Conservation (phyloP, 2,329 filamentous ascomycete species). For the Moelleriella libera region DNA sequence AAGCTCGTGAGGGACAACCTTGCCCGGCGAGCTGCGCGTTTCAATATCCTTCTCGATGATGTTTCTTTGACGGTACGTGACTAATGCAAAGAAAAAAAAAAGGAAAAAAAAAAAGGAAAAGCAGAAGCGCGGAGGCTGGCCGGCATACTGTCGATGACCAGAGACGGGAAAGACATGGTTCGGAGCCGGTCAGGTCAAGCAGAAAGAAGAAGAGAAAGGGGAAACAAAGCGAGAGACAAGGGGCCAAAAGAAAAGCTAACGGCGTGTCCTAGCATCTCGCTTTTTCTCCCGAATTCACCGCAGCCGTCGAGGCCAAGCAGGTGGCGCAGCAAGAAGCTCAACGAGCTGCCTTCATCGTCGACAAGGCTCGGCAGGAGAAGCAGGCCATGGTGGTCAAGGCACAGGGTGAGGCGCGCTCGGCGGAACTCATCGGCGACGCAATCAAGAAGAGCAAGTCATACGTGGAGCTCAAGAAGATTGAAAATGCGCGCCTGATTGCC, state of each 20-base stretch:
- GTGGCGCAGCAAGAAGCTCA: constrained; percentile 86
- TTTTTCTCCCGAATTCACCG: constrained; percentile 62
- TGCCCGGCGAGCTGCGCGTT: constrained; percentile 76
- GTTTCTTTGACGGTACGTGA: constrained; percentile 77
- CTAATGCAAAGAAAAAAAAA: no score
- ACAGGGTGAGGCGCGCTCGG: constrained; percentile 96
- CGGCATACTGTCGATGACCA: no score
- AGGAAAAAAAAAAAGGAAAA: no score
- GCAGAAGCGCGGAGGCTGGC: no score
- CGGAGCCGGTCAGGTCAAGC: no score
- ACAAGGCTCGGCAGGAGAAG: constrained; percentile 98
- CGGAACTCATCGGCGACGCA: constrained; percentile 93
- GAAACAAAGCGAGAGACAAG: no score
- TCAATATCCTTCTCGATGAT: constrained; percentile 96
- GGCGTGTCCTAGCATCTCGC: constrained; percentile 42
- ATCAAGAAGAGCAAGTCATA: constrained; percentile 99
- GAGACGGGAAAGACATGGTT: no score
- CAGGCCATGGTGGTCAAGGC: constrained; percentile 97
- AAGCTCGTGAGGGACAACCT: constrained; percentile 86
- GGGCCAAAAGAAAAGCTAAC: not conserved
- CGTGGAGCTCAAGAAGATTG: constrained; percentile 93
- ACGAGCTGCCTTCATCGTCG: constrained; percentile 90
- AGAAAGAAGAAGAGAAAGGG: no score
- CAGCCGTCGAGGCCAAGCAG: constrained; percentile 60
- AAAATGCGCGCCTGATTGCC: constrained; percentile 89